A percentile compares a stretch with the other conserved stretches of the same genome.
Conservation (phyloP, 495 filamentous ascomycete species). For the Parathielavia appendiculata region DNA sequence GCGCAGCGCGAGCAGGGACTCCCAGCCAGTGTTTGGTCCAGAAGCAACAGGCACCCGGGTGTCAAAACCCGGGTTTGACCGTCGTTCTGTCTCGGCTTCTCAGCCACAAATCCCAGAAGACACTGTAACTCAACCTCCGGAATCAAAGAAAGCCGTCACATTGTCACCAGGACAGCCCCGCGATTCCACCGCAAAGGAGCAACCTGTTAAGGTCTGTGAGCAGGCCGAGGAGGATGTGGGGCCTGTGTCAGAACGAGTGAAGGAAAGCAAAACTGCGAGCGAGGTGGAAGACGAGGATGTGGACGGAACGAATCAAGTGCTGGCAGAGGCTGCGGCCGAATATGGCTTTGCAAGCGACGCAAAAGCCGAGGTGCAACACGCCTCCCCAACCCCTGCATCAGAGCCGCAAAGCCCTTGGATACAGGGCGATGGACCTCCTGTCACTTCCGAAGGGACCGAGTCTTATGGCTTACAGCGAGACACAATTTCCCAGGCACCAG, state of each 20-base stretch:
- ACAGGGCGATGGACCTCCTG: conserved; percentile 8
- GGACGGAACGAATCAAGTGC: background rate
- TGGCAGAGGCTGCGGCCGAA: background rate
- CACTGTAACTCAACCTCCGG: background rate
- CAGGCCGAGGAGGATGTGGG: background rate
- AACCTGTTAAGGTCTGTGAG: no score
- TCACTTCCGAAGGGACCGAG: no score
- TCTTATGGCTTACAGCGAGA: background rate
- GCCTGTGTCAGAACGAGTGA: no score
- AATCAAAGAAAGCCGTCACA: background rate
- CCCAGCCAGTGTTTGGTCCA: background rate
- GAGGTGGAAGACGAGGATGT: conserved; percentile 4
- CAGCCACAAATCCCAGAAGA: background rate
- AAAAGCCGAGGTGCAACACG: background rate
- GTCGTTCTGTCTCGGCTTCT: background rate
- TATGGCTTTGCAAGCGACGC: background rate
- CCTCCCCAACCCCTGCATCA: background rate
- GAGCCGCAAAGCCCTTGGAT: conserved; percentile 25
- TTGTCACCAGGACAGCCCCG: background rate
- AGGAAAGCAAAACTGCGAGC: conserved; percentile 9
- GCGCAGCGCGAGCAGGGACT: background rate
- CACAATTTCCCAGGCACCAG: background rate
- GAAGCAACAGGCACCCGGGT: background rate
- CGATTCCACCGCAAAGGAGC: no score
- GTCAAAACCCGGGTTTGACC: background rate